phyloP scores from a whole-genome alignment of 495 filamentous ascomycete genomes.

The Talaromyces thailandensis region DNA sequence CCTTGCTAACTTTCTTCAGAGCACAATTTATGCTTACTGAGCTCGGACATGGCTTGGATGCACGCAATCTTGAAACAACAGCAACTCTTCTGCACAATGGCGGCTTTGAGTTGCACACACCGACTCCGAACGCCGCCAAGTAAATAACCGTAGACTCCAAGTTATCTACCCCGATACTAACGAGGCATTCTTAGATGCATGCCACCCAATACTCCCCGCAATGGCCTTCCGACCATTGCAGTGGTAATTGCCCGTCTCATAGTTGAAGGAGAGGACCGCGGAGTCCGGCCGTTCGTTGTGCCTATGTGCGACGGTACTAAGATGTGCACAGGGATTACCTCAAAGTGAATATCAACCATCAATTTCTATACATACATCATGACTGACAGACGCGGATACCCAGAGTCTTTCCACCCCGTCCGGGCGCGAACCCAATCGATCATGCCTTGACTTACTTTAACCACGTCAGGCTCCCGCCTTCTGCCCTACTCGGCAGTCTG shows the following conservation, averaged over 20 bases:
- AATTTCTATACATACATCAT: slow-evolving; percentile 9
- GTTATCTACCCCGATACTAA: not conserved
- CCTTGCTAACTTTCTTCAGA: slow-evolving; percentile 8
- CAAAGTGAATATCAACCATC: slow-evolving; percentile 9
- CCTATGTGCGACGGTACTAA: slow-evolving; percentile 16
- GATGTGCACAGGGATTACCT: slow-evolving; percentile 23
- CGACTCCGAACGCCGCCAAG: slow-evolving; percentile 10
- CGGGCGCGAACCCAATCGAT: slow-evolving; percentile 21
- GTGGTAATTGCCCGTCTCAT: slow-evolving; percentile 27
- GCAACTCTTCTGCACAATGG: slow-evolving; percentile 23
- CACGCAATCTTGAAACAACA: slow-evolving; percentile 27
- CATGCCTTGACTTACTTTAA: slow-evolving; percentile 27
- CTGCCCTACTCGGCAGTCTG: slow-evolving; percentile 19
- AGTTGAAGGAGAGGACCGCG: slow-evolving; percentile 16
- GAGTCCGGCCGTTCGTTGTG: slow-evolving; percentile 27
- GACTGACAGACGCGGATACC: not conserved
- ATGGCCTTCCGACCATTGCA: slow-evolving; percentile 18
- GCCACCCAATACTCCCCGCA: slow-evolving; percentile 22
- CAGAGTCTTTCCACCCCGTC: slow-evolving; percentile 11
- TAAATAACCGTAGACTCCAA: not conserved
- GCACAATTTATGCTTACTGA: slow-evolving; percentile 29
- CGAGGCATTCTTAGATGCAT: slow-evolving; percentile 12
- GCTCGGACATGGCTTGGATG: slow-evolving; percentile 28
- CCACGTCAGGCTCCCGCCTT: slow-evolving; percentile 19
- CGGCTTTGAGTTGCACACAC: slow-evolving; percentile 24